A percentile compares a stretch with the other conserved stretches of the same genome.
phyloP scores from a whole-genome alignment of 495 filamentous ascomycete genomes.

The Talaromyces adpressus region DNA sequence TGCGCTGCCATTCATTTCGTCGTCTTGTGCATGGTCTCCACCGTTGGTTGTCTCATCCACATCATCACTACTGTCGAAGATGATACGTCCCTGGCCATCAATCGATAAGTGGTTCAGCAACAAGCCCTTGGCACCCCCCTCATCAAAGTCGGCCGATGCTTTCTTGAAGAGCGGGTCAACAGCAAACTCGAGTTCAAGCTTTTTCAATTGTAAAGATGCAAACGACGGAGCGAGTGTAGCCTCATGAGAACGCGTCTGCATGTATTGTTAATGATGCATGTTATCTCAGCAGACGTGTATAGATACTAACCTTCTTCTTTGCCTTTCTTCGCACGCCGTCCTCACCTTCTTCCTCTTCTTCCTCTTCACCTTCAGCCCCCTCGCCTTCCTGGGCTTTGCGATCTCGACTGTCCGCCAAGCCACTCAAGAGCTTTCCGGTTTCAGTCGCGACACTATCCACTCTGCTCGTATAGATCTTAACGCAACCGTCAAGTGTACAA shows the following conservation, averaged over 20 bases:
- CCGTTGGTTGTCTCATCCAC: conserved; percentile 53
- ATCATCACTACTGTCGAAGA: conserved; percentile 97
- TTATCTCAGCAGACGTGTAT: background rate
- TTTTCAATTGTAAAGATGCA: conserved; percentile 83
- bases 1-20: conserved; percentile 24
- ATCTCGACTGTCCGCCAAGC: conserved; percentile 82
- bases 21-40: conserved; percentile 35
- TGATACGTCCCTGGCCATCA: conserved; percentile 83
- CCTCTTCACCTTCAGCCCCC: conserved; percentile 55
- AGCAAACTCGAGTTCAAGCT: conserved; percentile 93
- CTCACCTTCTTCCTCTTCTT: conserved; percentile 75
- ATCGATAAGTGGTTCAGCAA: conserved; percentile 93
- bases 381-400: conserved; percentile 68
- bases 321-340: conserved; percentile 69
- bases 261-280: conserved; percentile 7
- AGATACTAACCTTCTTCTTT: conserved; percentile 56
- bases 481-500: conserved; percentile 95
- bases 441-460: conserved; percentile 98
- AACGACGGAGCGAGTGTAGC: conserved; percentile 86
- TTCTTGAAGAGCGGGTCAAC: conserved; percentile 99
- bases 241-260: conserved; percentile 70
- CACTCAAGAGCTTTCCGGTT: conserved; percentile 91
- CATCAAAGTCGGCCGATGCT: conserved; percentile 94
- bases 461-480: conserved; percentile 98
- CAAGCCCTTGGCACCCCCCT: conserved; percentile 94